Base-by-base conservation (phyloP, 768 basidiomycete genomes). In the Leccinum boreale region DNA sequence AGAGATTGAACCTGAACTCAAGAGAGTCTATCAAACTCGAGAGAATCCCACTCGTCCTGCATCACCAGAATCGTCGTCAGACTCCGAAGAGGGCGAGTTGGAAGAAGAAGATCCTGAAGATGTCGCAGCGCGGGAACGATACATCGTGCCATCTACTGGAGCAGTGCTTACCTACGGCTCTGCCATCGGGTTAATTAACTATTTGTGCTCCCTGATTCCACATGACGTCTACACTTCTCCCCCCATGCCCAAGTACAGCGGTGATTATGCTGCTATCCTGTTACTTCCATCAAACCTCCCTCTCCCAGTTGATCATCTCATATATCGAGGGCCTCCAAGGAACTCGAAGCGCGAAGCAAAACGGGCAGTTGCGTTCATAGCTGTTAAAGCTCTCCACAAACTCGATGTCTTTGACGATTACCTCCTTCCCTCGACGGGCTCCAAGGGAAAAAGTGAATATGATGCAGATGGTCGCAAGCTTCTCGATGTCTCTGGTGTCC, bases 331-430 rank as follows among this genome's bases (percentile, higher is more conserved):
- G 0, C 87, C 89, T 4, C 58, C 54, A 5, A 83, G 81, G 56
- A 74, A 78, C 46, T 82, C 89, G 12, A 94, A 93, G 69, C 85
- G 81, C 58, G 90, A 90, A 66, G 92, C 94, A 1, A 91, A 85
- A 64, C 85, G 93, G 7, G 88, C 89, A 3, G 92, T 83, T 11
- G 89, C 92, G 0, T 95, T 92, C 68, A 72, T 83, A 59, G 92
- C 89, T 3, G 89, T 92, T 21, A 85, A 83, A 62, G 76, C 77
- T 3, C 78, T 96, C 15, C 82, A 86, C 58, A 75, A 77, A 28
- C 74, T 91, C n/a, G 81, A 87, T 28, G 86, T 91, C 5, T 87
- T 94, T 62, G 87, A 95, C 64, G 86, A 93, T 56, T 86, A 89
- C 66, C 79, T 96, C 3, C 78, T 93, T 10, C 93, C 94, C 0